Base-by-base conservation (phyloP, 2,329 filamentous ascomycete species). In the Emericellopsis atlantica region DNA sequence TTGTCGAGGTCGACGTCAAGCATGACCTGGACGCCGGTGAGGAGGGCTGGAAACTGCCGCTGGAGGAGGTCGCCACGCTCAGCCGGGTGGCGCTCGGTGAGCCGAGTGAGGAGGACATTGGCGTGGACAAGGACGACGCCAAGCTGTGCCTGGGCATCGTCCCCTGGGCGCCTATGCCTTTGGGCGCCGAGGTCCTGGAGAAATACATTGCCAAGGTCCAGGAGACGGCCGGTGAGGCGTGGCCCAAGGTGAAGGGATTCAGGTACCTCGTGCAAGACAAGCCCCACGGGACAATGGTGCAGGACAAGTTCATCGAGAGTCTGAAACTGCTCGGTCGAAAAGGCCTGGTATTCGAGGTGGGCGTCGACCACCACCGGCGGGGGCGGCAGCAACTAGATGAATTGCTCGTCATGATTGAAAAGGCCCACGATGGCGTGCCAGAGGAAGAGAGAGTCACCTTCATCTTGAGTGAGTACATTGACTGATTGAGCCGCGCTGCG, bases 201-300 rank as follows among this genome's bases (percentile, higher is more conserved):
- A 59, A 62, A 46, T 95, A 93, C 57, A 64, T 94, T 6, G 59
- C 59, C 0, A 54, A 68, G 14, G 84, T 78, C 3, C 64, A 77
- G 54, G 64, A 75, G 45, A 65, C 64, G 41, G 79, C 81, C 0
- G 84, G 81, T 1, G 65, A 69, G 34, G 70, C 74, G 14, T 92
- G 78, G 79, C 51, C 52, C 36, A 77, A 76, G 57, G 67, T 95
- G 23, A 80, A 78, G 44, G 90, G 89, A 0, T 88, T 93, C 53
- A 67, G 90, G 38, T 95, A 88, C 56, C 63, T 95, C 44, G 61
- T 95, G 38, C 88, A 95, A 63, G 79, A 85, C 57, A 84, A 85
- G 60, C 76, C 76, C 8, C 55, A 63, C 23, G 80, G 81, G 4
- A 75, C 74, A 1, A 80, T 84, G 67, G 51, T 89, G 36, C 59